Base-by-base conservation (phyloP, 169 alveolate genomes). In the Eimeria acervulina region DNA sequence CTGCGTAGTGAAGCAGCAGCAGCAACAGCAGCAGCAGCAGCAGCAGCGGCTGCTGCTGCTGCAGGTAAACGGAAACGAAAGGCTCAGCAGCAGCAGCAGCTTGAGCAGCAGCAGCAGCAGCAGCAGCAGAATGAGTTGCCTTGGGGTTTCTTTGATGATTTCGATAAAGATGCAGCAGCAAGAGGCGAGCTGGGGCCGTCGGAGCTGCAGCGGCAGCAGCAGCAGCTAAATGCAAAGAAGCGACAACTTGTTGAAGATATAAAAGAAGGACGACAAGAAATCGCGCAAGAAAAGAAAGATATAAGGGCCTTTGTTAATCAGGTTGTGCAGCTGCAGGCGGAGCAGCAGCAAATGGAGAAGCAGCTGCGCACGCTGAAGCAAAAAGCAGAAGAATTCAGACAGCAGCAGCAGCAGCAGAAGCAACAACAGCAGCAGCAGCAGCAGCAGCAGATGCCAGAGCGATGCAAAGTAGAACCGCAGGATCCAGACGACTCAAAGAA, bases 1-100 rank as follows among this genome's bases (percentile, higher is more conserved):
- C 70, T 80, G 68, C 90, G 90, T 26, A 80, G 90, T 28, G 90
- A 80, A 26, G 90, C 90, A 80, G 90, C 90, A 80, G 90, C 90
- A 80, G 90, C 90, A 47, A 55, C 90, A 31, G 90, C 90, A 42
- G 90, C 90, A 42, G 90, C 26, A 21, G 85, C 85, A 10, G 85
- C 44, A 70, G 55, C 55, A 47, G 17, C 17, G 6, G 76, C 76
- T 66, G 88, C 88, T 78, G 88, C 61, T 36, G 88, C 61, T 2
- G 33, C 63, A 15, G 90, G 90, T 17, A 80, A 80, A 68, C 8
- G 68, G 40, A 40, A 42, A 28, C 90, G 90, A 10, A 80, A 80
- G 42, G 90, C 23, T 19, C 70, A 40, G 68, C 90, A 80, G 90
- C 68, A 40, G 36, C 47, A 38, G 59, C 61, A 76, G 61, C 87